Percentiles rank a stretch among this genome's conserved stretches.
phyloP scores from a whole-genome alignment of 768 basidiomycete genomes.

The Naganishia kalamii region DNA sequence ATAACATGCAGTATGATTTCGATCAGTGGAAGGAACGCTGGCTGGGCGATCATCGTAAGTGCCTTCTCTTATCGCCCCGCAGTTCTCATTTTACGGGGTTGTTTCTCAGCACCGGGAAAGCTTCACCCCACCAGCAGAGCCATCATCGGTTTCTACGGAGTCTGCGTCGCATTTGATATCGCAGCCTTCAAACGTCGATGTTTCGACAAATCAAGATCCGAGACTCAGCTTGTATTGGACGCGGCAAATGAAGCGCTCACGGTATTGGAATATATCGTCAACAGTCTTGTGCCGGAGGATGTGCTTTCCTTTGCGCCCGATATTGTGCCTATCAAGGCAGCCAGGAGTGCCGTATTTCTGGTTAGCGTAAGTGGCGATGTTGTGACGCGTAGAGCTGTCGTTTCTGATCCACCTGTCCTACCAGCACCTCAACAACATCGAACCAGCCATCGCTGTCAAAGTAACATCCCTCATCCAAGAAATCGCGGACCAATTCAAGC shows the following conservation, averaged over 20 bases:
- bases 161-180: conserved; percentile 20
- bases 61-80: too few relatives aligned
- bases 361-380: conserved; percentile 13
- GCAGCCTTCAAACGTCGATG: conserved; percentile 20
- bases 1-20: conserved; percentile 15
- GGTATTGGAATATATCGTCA: conserved; percentile 23
- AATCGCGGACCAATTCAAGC: conserved; percentile 9
- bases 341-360: conserved; percentile 20
- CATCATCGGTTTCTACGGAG: conserved; percentile 24
- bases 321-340: conserved; percentile 21
- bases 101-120: background rate
- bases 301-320: conserved; percentile 22
- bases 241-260: conserved; percentile 16
- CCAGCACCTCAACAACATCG: conserved; percentile 10
- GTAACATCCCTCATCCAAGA: conserved; percentile 3
- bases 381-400: background rate
- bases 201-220: background rate
- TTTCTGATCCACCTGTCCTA: background rate
- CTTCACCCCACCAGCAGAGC: conserved; percentile 22
- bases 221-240: background rate
- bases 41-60: conserved; percentile 20
- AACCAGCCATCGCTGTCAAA: conserved; percentile 5
- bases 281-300: conserved; percentile 23
- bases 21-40: conserved; percentile 18
- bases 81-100: background rate